Base-by-base conservation (phyloP, 1,284 basidiomycete genomes). In the Xanthoconium separans region DNA sequence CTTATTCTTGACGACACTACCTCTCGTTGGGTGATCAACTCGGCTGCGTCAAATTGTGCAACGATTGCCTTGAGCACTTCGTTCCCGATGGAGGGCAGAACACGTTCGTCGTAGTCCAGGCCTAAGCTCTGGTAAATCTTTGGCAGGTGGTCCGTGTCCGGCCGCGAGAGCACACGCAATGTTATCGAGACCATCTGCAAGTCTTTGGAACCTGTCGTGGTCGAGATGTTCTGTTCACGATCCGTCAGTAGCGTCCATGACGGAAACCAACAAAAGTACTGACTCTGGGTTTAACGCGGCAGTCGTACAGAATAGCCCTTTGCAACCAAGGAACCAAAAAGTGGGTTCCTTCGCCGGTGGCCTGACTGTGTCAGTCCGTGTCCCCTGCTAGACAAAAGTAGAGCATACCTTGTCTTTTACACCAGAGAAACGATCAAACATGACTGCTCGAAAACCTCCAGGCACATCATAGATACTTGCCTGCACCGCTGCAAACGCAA, bases 31-130 rank as follows among this genome's bases (percentile, higher is more conserved):
- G 89, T 92, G 59, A 92, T 99, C 63, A 99, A 79, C 75, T 99
- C 96, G 18, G 96, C 95, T 41, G 96, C 96, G 73, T 99, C 96
- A 64, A 98, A 99, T 71, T 99, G 96, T 12, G 96, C 96, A 0
- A 99, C 97, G 57, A 96, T 98, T 52, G 91, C 92, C 77, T 99
- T 99, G 63, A 98, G 73, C 30, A 99, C 95, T 76, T 99, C 96
- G 70, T 99, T 99, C 43, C 95, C 95, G 68, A 98, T 92, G 41
- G 92, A 94, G 10, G 92, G 92, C 18, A 95, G 76, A 2, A 97
- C 93, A 65, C 95, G 85, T 77, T 99, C 96, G 73, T 99, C 97
- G 73, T 99, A 99, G 74, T 99, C 97, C 71, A 90, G 74, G 50
- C 96, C 96, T 47, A 99, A 81, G 61, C 82, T 87, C 75, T 97